Base-by-base conservation (phyloP, 2,329 filamentous ascomycete genomes). In the Orbilia javanica region DNA sequence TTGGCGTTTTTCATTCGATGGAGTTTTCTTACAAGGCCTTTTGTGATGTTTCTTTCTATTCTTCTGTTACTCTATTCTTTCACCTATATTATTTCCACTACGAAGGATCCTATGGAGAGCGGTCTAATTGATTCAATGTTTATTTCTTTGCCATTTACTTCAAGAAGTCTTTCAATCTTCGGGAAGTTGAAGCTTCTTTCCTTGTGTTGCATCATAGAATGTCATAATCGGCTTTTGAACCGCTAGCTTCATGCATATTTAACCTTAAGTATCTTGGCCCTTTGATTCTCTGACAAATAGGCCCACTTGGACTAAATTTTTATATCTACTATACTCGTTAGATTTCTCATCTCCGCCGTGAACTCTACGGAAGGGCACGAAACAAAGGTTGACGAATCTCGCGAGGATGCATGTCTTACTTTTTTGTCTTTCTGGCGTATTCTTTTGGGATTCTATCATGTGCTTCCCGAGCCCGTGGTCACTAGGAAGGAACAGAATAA, bases 151-250 rank as follows among this genome's bases (percentile, higher is more conserved):
- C 44, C 44, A 46, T 42, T n/a, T 53, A 29, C 31, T 46, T 42
- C 25, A 27, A 18, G 3, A 39, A n/a, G 18, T 27, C 60, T 25
- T 71, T 42, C 31, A 10, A 42, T 39, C n/a, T 10, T 34, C 20
- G 18, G 42, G 27, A 55, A 48, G 27, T 39, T 22, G 36, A 20
- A 34, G 39, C 39, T 29, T 34, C 50, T 42, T 22, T 20, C n/a
- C 18, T 55, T 69, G 64, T 75, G 63, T 75, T 75, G 71, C 69
- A 64, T 69, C 64, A 75, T 69, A 69, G n/a, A n/a, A n/a, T 18
- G 44, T 63, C 25, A 5, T 66, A n/a, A n/a, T n/a, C n/a, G n/a
- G n/a, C 29, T 27, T 42, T 72, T 34, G 44, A 42, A 42, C 39
- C 60, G 25, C 25, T 50, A 34, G 39, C 60, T 36, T 64, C 60